These are phyloP conservation scores for Antrodiella citrinella DNA, from an alignment of 768 basidiomycete species.

Conservation along the genomic window DNA sequence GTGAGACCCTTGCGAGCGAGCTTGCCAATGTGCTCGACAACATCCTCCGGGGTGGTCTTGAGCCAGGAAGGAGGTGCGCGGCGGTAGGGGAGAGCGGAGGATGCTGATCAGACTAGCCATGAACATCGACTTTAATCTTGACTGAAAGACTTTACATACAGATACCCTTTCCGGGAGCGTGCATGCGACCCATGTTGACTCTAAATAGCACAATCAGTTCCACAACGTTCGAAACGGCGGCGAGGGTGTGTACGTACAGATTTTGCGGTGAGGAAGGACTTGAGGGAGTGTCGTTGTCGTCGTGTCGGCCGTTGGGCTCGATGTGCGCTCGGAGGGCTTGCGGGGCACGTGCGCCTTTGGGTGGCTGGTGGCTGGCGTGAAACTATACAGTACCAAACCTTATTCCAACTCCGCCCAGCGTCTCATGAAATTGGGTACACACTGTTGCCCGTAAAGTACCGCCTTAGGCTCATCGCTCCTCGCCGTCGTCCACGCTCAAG, in stretches of 20 bases:
- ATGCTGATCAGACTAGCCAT: constrained; percentile 36
- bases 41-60: constrained; percentile 92
- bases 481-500: constrained; percentile 26
- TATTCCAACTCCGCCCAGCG: constrained; percentile 32
- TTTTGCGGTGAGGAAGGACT: constrained; percentile 32
- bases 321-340: constrained; percentile 13
- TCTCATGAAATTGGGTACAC: constrained; percentile 17
- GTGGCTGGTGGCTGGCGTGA: constrained; percentile 28
- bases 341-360: constrained; percentile 24
- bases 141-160: constrained; percentile 44
- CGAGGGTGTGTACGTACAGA: constrained; percentile 22
- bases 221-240: constrained; percentile 7
- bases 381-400: constrained; percentile 59
- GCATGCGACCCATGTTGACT: constrained; percentile 89
- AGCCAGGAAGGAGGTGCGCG: constrained; percentile 93
- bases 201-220: constrained; percentile 13
- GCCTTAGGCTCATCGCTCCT: constrained; percentile 23
- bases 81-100: constrained; percentile 96
- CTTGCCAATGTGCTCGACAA: constrained; percentile 94
- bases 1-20: constrained; percentile 96
- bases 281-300: constrained; percentile 29
- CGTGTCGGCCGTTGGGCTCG: constrained; percentile 24
- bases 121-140: constrained; percentile 5
- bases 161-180: constrained; percentile 99
- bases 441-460: neutral